Evolutionary conservation across 2,329 filamentous ascomycete genomes (phyloP), one percentile per base, ranked within the genome.

Genomic region (Xylariaceae sp.): DNA sequence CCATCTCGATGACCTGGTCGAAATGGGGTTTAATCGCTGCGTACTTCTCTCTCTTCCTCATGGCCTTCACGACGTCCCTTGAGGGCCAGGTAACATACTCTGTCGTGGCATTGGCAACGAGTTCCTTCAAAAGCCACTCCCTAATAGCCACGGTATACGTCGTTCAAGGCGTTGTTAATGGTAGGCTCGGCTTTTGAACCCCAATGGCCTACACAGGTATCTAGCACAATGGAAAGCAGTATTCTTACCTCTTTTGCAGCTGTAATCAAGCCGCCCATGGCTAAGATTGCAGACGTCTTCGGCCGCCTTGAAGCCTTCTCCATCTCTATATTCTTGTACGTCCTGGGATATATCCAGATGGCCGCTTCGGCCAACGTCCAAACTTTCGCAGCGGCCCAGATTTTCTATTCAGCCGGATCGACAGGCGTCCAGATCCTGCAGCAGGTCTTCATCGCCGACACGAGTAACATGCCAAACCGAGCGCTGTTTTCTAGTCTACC

Each of bases 61-160:
- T 87, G 72, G 81, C 84, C 18, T 85, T 83, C 61, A 78, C 80
- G 46, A 86, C 83, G 5, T 87, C 83, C n/a, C 74, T 87, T 16
- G 84, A 87, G 66, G 77, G 78, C 15, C 84, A 87, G 64, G 83
- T 81, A 8, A 83, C 83, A 1, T 77, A 76, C 49, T 78, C 81
- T 8, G 70, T 87, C 49, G 75, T 79, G 2, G 78, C 80, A 19
- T 87, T 83, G 50, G 59, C 57, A 21, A 61, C 59, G n/a, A 61
- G 58, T 22, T 43, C 54, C 10, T 61, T 62, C 32, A 57, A 51
- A 12, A 56, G 55, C 44, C 58, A 61, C 22, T 59, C 58, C 49
- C 56, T 61, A 47, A 53, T 62, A 15, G 55, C 53, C 6, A 59
- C 56, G 6, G 53, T 60, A 36, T 57, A 57, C 15, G 56, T 61